Evolutionary conservation across 2,329 filamentous ascomycete genomes (phyloP).

Genomic region (Beauveria asiatica): DNA sequence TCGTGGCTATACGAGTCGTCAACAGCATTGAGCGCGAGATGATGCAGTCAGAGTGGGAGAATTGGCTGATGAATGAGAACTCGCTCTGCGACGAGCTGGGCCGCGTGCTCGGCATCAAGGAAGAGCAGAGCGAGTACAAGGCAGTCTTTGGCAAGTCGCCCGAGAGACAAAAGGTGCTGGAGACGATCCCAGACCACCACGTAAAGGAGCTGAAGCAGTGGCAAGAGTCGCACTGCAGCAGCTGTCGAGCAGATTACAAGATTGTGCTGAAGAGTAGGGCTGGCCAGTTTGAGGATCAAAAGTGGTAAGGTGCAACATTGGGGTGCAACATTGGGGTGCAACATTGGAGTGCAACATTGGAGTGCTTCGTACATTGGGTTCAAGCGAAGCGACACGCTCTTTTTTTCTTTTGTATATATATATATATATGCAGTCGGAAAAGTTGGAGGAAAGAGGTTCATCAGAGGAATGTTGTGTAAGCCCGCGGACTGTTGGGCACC

Average conservation of each 20-base stretch:
- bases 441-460: not conserved
- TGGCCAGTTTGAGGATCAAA: not conserved
- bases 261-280: not conserved
- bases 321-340: not conserved
- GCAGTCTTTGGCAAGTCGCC: constrained; percentile 13
- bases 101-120: constrained; percentile 30
- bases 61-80: constrained; percentile 78
- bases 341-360: not conserved
- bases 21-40: constrained; percentile 85
- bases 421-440: not conserved
- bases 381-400: not conserved
- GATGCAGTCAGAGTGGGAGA: constrained; percentile 82
- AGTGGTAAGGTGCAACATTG: not conserved
- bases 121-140: constrained; percentile 17
- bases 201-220: constrained; percentile 7
- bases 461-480: not conserved
- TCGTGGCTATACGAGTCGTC: constrained; percentile 83
- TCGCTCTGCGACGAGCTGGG: constrained; percentile 60
- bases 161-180: constrained; percentile 24
- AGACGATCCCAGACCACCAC: constrained; percentile 13
- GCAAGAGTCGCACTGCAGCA: constrained; percentile 5
- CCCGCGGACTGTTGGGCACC: not conserved
- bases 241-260: constrained; percentile 4
- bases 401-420: constrained; percentile 1
- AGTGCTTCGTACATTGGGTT: not conserved